Evolutionary conservation across 805 yeast species (phyloP).

Genomic region (Candida krabiensis): DNA sequence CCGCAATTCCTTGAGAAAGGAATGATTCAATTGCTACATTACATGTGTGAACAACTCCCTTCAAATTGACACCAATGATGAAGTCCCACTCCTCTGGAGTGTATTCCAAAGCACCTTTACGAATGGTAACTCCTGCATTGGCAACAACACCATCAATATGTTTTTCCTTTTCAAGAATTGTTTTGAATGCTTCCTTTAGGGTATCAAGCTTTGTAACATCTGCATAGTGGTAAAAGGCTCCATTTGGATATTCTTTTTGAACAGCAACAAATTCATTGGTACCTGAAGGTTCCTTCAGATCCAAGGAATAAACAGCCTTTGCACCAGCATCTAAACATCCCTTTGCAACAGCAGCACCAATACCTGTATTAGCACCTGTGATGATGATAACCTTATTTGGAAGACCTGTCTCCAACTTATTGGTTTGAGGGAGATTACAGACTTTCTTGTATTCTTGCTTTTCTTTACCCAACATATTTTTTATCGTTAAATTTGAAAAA

Average conservation of each 20-base stretch:
- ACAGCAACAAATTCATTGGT: constrained; percentile 11
- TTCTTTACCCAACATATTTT: constrained; percentile 11
- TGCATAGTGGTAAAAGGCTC: constrained; percentile 8
- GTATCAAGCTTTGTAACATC: constrained; percentile 15
- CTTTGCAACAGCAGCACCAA: constrained; percentile 15
- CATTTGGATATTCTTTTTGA: constrained; percentile 10
- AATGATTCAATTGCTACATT: constrained; percentile 12
- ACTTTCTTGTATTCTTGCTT: constrained; percentile 7
- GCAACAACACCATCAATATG: constrained; percentile 14
- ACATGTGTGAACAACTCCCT: constrained; percentile 11
- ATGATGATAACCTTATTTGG: constrained; percentile 13
- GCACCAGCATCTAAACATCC: constrained; percentile 15
- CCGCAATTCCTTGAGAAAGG: constrained; percentile 21
- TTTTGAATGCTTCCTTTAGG: constrained; percentile 7
- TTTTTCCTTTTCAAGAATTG: constrained; percentile 4
- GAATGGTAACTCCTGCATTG: constrained; percentile 15
- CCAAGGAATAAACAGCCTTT: constrained; percentile 10
- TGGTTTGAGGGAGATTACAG: constrained; percentile 6
- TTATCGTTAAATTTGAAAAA: too few relatives aligned
- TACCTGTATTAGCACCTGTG: constrained; percentile 16
- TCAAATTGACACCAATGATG: constrained; percentile 9
- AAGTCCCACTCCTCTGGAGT: constrained; percentile 17
- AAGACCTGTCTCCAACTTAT: constrained; percentile 11
- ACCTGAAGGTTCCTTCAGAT: constrained; percentile 12
- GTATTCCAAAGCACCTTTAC: constrained; percentile 14